Conservation (phyloP, 1,284 basidiomycete species). For the Fistulina hepatica region DNA sequence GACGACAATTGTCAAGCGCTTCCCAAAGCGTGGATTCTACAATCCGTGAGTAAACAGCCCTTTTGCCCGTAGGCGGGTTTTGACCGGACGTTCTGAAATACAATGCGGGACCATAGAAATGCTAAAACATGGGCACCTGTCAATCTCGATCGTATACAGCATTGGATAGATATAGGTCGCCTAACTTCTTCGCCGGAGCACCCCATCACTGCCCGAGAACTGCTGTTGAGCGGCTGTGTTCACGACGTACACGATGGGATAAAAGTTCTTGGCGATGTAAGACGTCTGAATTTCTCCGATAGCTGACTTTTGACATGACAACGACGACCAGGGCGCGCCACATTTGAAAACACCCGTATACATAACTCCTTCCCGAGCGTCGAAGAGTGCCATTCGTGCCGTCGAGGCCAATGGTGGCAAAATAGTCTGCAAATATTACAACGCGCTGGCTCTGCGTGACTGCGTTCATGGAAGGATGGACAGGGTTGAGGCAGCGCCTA, state of each 20-base stretch:
- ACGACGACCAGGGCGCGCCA: slow-evolving; percentile 42
- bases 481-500: slow-evolving; percentile 65
- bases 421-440: slow-evolving; percentile 90
- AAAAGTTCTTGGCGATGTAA: slow-evolving; percentile 79
- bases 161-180: slow-evolving; percentile 83
- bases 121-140: slow-evolving; percentile 72
- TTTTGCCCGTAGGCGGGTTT: slow-evolving; percentile 3
- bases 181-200: slow-evolving; percentile 68
- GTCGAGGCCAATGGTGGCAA: slow-evolving; percentile 78
- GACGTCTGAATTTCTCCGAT: slow-evolving; percentile 19
- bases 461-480: slow-evolving; percentile 66
- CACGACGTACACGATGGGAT: slow-evolving; percentile 86
- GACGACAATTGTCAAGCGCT: slow-evolving; percentile 83
- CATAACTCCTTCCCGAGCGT: slow-evolving; percentile 78
- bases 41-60: slow-evolving; percentile 60
- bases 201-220: slow-evolving; percentile 83
- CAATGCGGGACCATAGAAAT: slow-evolving; percentile 33
- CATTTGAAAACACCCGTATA: slow-evolving; percentile 68
- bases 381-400: slow-evolving; percentile 76
- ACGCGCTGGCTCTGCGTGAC: slow-evolving; percentile 72
- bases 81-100: slow-evolving; percentile 6
- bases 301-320: slow-evolving; percentile 5
- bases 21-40: slow-evolving; percentile 91
- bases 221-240: slow-evolving; percentile 79
- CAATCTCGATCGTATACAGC: slow-evolving; percentile 80